Conservation (phyloP, 441 rosid species). For the Euphorbia celastroides region DNA sequence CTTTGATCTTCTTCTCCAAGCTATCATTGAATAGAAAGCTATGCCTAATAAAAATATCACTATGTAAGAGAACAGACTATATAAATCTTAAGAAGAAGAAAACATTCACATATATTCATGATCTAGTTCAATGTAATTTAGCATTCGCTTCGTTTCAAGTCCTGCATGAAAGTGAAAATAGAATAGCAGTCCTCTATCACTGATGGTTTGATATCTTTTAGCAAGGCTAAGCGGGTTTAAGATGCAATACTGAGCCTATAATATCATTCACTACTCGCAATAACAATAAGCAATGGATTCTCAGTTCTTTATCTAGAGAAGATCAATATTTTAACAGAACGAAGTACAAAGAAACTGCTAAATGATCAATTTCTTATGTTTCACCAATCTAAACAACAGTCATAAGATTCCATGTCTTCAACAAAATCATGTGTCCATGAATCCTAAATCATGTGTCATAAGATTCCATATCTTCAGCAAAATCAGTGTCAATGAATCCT, state of each 20-base stretch:
- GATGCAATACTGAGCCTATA: not conserved
- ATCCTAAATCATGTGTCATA: not conserved
- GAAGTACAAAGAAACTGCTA: not conserved
- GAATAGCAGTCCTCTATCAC: not conserved
- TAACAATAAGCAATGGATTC: not conserved
- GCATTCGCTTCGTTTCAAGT: not conserved
- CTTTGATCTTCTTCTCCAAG: not conserved
- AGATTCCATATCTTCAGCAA: not conserved
- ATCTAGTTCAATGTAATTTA: not conserved
- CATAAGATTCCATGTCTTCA: not conserved
- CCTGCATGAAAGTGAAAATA: not conserved
- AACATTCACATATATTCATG: not conserved
- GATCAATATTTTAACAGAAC: not conserved
- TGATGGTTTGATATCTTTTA: not conserved
- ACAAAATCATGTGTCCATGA: not conserved
- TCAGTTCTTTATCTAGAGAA: not conserved
- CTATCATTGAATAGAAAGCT: no score
- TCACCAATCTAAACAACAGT: not conserved
- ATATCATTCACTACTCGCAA: not conserved
- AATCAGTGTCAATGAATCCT: no score
- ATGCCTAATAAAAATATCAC: no score
- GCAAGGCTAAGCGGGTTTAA: not conserved
- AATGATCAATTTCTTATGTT: slow-evolving; percentile 3
- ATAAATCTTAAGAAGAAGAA: not conserved
- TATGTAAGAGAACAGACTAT: not conserved